A percentile compares a stretch with the other conserved stretches of the same genome.
Conservation (phyloP, 192 early-diverging fungal genomes). For the Umbelopsis sp. region DNA sequence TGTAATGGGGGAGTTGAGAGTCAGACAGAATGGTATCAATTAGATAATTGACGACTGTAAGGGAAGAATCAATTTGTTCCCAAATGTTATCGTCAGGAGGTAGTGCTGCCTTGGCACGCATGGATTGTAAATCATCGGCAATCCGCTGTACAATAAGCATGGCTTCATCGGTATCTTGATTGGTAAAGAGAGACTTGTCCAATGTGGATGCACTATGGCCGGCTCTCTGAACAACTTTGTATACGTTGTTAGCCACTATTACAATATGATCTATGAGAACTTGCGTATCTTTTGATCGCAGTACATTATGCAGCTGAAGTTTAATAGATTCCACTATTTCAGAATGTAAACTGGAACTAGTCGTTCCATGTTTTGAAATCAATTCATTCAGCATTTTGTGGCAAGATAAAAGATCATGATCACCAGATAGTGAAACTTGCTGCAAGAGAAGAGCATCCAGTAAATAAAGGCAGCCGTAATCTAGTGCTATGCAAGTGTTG, state of each 20-base stretch:
- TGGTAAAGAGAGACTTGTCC: neutral
- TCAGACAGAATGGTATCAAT: slow-evolving; percentile 14
- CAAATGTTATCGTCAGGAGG: neutral
- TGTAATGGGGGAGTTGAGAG: neutral
- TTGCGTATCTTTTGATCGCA: neutral
- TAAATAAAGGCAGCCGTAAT: neutral
- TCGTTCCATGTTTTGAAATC: neutral
- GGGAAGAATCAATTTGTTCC: neutral
- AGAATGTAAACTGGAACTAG: neutral
- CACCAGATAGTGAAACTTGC: neutral
- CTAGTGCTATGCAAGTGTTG: neutral
- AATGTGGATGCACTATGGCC: neutral
- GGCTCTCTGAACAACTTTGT: neutral
- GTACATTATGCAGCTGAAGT: neutral
- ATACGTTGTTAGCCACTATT: neutral
- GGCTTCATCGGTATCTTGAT: slow-evolving; percentile 14
- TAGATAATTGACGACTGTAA: neutral
- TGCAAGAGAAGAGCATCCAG: neutral
- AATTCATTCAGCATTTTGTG: slow-evolving; percentile 9
- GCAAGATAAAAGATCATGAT: neutral
- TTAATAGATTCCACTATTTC: neutral
- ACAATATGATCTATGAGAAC: neutral
- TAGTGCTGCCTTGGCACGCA: neutral
- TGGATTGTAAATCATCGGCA: neutral
- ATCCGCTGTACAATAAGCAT: slow-evolving; percentile 1